phyloP scores from a whole-genome alignment of 148 eudicot species.

The Selenicereus undatus region DNA sequence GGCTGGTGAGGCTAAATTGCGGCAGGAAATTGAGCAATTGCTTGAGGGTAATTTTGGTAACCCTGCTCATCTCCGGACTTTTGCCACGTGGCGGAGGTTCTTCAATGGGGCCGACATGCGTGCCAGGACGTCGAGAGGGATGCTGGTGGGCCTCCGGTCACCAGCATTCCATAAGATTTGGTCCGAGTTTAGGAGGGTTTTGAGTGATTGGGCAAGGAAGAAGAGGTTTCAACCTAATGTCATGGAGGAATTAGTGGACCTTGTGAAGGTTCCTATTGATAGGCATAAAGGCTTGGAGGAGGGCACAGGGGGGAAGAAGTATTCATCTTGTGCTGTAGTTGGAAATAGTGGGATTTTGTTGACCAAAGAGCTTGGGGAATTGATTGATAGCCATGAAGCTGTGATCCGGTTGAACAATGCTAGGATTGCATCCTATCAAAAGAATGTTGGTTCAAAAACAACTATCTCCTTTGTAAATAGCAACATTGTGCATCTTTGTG shows the following conservation, averaged over 20 bases:
- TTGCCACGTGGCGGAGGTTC: constrained; percentile 41
- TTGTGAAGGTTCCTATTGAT: constrained; percentile 35
- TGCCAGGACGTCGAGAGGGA: constrained; percentile 32
- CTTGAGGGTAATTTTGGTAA: constrained; percentile 42
- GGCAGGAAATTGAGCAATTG: constrained; percentile 47
- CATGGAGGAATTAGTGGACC: constrained; percentile 44
- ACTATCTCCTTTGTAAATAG: constrained; percentile 78
- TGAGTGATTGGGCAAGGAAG: constrained; percentile 59
- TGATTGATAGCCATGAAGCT: constrained; percentile 63
- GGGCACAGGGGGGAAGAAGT: constrained; percentile 21
- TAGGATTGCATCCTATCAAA: constrained; percentile 35
- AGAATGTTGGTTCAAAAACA: constrained; percentile 67
- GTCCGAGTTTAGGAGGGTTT: constrained; percentile 35
- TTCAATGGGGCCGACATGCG: constrained; percentile 24
- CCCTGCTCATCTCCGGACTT: constrained; percentile 37
- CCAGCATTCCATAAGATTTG: constrained; percentile 39
- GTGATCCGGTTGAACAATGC: constrained; percentile 89
- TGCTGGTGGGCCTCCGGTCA: constrained; percentile 37
- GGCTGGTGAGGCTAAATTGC: constrained; percentile 37
- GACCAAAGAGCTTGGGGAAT: constrained; percentile 41
- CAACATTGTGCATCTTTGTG: constrained; percentile 74
- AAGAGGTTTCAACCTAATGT: constrained; percentile 38
- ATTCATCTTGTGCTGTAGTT: constrained; percentile 80
- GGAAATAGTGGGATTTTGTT: constrained; percentile 93
- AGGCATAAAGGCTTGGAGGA: constrained; percentile 20